Evolutionary conservation across 2,329 filamentous ascomycete genomes (phyloP), one percentile per base, ranked within the genome.

Genomic region (Fusarium paranaense): DNA sequence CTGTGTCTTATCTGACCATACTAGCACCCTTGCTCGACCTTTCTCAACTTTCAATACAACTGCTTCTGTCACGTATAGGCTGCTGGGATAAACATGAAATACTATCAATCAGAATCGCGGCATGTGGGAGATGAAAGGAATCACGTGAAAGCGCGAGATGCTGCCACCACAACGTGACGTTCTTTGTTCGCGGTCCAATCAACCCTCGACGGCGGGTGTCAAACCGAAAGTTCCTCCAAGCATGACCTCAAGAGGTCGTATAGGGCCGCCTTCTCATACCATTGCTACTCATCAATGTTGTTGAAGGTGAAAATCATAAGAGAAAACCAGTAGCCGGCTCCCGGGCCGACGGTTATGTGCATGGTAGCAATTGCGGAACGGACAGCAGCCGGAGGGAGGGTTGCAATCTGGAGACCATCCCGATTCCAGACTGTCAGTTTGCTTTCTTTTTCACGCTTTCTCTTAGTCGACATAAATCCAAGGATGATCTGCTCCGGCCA

Each of bases 401-500:
- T 71, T 67, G 33, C 56, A 72, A 33, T 52, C 11, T 18, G 42
- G 50, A 64, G 37, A 35, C 66, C 32, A 65, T 22, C 37, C 25
- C 45, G 37, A 59, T 35, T n/a, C 42, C 50, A 61, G 30, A 27
- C 35, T 57, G 38, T n/a, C 52, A 8, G 32, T 66, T 61, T 73
- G 20, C 42, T 62, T 52, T 62, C 61, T 52, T 66, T 27, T 27
- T 38, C 61, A 27, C 22, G 42, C 32, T 27, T 47, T 50, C 38
- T 25, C n/a, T 35, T 56, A 32, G 38, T 64, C 33, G 57, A 50
- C 60, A 62, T 40, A 72, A n/a, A 30, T 62, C 37, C 27, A 70
- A 47, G 72, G 72, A 75, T 60, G n/a, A 42, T 74, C 61, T 73
- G 69, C 59, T 72, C 75, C 76, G 76, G 73, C 47, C 71, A 75